phyloP scores from a whole-genome alignment of 2,329 filamentous ascomycete genomes.

The Colletotrichum sp. region DNA sequence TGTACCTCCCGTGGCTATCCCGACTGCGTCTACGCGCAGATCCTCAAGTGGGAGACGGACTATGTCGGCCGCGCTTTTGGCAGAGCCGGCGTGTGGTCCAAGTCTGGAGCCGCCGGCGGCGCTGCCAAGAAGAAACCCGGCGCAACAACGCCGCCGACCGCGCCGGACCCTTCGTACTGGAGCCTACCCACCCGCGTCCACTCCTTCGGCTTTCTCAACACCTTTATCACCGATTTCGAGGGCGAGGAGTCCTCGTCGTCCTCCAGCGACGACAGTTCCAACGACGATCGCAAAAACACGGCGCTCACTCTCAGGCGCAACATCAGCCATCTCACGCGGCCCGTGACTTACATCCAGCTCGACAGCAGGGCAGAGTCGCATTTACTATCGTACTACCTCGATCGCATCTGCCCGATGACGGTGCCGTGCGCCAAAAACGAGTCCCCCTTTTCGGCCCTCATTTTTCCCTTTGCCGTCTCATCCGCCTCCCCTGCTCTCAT shows the following conservation, averaged over 20 bases:
- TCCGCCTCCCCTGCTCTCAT: slow-evolving; percentile 21
- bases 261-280: background rate
- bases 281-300: background rate
- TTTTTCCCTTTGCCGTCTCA: slow-evolving; percentile 20
- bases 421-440: slow-evolving; percentile 6
- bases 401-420: slow-evolving; percentile 21
- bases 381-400: slow-evolving; percentile 18
- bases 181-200: slow-evolving; percentile 2
- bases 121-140: background rate
- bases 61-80: slow-evolving; percentile 33
- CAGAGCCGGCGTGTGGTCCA: slow-evolving; percentile 32
- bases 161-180: background rate
- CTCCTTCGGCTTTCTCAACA: slow-evolving; percentile 10
- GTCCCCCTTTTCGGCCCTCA: slow-evolving; percentile 19
- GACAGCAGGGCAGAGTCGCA: slow-evolving; percentile 3
- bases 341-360: slow-evolving; percentile 7
- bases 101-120: slow-evolving; percentile 2
- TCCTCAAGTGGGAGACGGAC: slow-evolving; percentile 34
- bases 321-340: background rate
- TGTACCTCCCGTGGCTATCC: slow-evolving; percentile 24
- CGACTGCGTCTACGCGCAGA: slow-evolving; percentile 20
- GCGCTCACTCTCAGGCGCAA: slow-evolving; percentile 3
- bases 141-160: background rate
- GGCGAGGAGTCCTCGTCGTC: background rate
- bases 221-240: background rate